phyloP scores from a whole-genome alignment of 306 rosid species.

The Prosopis cineraria region DNA sequence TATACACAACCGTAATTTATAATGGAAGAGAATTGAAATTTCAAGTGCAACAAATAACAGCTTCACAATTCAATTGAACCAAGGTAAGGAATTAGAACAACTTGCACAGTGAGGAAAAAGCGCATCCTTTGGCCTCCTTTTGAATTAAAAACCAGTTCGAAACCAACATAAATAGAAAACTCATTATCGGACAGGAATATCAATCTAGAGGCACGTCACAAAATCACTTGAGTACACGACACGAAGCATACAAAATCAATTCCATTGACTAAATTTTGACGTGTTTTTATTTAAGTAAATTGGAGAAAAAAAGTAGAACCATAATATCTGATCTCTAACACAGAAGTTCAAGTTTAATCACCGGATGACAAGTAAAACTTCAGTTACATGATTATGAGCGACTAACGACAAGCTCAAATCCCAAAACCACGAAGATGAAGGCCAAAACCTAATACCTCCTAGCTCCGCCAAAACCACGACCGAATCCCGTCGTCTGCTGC shows the following conservation, averaged over 20 bases:
- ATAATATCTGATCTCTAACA: neutral
- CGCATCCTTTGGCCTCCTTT: no score
- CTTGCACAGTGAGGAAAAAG: no score
- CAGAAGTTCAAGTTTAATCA: neutral
- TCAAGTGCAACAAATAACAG: no score
- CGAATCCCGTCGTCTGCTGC: conserved; percentile 34
- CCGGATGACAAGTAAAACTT: neutral
- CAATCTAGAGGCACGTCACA: neutral
- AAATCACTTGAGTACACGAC: neutral
- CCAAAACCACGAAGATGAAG: neutral
- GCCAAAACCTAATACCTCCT: conserved; percentile 48
- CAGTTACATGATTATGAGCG: no score
- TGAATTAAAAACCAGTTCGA: neutral
- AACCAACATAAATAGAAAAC: neutral
- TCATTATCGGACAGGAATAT: no score
- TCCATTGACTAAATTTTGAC: conserved; percentile 10
- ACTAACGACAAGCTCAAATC: neutral
- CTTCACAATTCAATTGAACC: no score
- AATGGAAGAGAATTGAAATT: neutral
- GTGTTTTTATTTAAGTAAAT: neutral
- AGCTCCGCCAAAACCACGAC: conserved; percentile 44
- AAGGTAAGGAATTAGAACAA: no score
- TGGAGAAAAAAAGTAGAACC: neutral
- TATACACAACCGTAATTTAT: neutral
- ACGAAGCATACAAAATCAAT: neutral